Base-by-base conservation (phyloP, 2,329 filamentous ascomycete genomes). In the Fusarium longipes region DNA sequence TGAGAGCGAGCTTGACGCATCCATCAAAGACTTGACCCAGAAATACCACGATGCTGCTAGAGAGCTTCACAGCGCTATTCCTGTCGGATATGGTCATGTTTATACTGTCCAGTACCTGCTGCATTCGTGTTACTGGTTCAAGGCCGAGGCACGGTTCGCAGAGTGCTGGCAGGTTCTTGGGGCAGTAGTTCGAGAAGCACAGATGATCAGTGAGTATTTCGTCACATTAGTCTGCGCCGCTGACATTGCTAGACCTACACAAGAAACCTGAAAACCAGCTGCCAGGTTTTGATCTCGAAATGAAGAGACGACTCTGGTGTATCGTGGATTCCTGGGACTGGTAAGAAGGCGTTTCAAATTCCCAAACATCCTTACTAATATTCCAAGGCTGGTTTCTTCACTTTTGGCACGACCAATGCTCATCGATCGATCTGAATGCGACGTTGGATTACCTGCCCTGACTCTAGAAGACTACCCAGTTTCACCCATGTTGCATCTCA, bases 71-170 rank as follows among this genome's bases (percentile, higher is more conserved):
- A 63, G 60, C n/a, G 60, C 30, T 3, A 64, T 63, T 12, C 60
- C 60, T 17, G 60, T 63, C 2, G 59, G 60, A 2, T 44, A 64
- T 3, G 60, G 60, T 0, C 59, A 63, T 15, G 52, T 64, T 1
- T 63, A 58, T 5, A 63, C 60, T 1, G 60, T 63, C 1, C 60
- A 63, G 5, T 63, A 63, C 15, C n/a, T 63, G 0, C 3, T 63
- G 22, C 60, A 63, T 38, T 63, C 60, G 3, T 63, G 60, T 29
- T 63, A 63, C 5, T 63, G 59, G 59, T 63, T 64, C 25, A 63
- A 63, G 11, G 60, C 60, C 1, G 60, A 63, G 17, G 60, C 60
- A 3, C 59, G 59, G 1, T 63, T 63, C 8, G 59, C 60, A 5
- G 60, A 63, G 39, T 63, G 60, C 29, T 63, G 60, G 60, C 60